A percentile compares a stretch with the other conserved stretches of the same genome.
Conservation (phyloP, 139 green algal species). For the Closterium sp. region DNA sequence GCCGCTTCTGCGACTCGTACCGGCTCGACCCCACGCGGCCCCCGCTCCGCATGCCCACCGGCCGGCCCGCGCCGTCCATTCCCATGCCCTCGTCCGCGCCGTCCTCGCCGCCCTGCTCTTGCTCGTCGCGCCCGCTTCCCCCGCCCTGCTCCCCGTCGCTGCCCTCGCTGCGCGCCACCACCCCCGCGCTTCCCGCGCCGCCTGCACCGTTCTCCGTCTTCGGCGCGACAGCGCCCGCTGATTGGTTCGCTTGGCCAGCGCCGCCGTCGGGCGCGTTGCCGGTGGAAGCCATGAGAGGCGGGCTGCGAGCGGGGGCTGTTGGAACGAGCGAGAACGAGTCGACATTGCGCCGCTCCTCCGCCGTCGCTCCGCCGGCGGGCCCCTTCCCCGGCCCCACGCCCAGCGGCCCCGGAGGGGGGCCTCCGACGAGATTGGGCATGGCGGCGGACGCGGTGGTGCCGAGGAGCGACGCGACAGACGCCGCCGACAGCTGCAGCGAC, state of each 20-base stretch:
- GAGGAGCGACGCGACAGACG: background rate
- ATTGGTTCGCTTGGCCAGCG: background rate
- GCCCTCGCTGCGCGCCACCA: background rate
- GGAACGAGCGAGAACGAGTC: background rate
- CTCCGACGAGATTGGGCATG: background rate
- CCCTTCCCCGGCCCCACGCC: background rate
- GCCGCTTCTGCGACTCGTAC: slow-evolving; percentile 44
- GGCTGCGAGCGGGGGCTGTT: background rate
- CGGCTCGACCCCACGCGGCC: slow-evolving; percentile 13
- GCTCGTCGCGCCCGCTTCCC: background rate
- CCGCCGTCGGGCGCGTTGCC: too few species aligned
- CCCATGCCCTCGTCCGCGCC: background rate
- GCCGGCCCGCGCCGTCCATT: background rate
- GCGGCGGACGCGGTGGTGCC: background rate
- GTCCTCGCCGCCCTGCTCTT: background rate
- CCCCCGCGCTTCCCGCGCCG: background rate
- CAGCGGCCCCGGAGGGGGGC: background rate
- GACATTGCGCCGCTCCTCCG: background rate
- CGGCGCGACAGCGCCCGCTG: too few species aligned
- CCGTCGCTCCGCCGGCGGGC: background rate
- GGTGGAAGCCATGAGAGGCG: background rate
- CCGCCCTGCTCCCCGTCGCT: background rate
- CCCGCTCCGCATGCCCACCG: background rate
- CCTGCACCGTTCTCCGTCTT: background rate
- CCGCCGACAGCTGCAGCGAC: background rate